Percentiles rank a stretch among this genome's conserved stretches.
Evolutionary conservation across 352 stramenopile species (phyloP).

Genomic region (Phytophthora multivora): DNA sequence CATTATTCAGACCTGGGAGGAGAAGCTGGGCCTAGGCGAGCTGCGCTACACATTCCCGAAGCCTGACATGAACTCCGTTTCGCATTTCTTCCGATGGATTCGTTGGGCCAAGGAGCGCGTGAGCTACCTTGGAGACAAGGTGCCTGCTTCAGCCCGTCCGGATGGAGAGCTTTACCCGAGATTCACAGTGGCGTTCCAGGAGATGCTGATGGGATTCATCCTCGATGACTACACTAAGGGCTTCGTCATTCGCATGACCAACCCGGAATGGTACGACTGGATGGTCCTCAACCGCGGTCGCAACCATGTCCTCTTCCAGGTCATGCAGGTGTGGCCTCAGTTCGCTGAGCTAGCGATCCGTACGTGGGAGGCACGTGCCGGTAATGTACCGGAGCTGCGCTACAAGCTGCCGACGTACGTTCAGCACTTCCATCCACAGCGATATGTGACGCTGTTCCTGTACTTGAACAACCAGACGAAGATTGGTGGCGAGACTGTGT

Average conservation of each 20-base stretch:
- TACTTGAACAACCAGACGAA: slow-evolving; percentile 97
- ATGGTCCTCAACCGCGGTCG: slow-evolving; percentile 61
- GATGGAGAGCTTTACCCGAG: slow-evolving; percentile 61
- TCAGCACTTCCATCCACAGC: slow-evolving; percentile 90
- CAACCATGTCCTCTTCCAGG: slow-evolving; percentile 72
- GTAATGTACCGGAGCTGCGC: slow-evolving; percentile 36
- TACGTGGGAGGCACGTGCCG: slow-evolving; percentile 67
- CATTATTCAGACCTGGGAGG: slow-evolving; percentile 70
- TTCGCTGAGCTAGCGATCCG: slow-evolving; percentile 69
- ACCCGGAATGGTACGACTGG: slow-evolving; percentile 79
- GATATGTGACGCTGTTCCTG: slow-evolving; percentile 96
- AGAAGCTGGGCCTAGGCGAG: slow-evolving; percentile 54
- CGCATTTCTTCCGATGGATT: slow-evolving; percentile 79
- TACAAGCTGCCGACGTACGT: slow-evolving; percentile 73
- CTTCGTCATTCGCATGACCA: slow-evolving; percentile 63
- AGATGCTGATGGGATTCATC: slow-evolving; percentile 58
- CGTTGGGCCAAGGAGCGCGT: slow-evolving; percentile 85
- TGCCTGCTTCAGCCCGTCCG: slow-evolving; percentile 48
- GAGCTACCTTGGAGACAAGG: slow-evolving; percentile 58
- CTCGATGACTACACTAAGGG: slow-evolving; percentile 67
- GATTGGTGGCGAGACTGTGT: slow-evolving; percentile 97
- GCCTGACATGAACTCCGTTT: slow-evolving; percentile 55
- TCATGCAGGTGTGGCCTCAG: slow-evolving; percentile 61
- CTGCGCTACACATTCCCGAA: slow-evolving; percentile 79
- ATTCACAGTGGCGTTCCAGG: slow-evolving; percentile 72